Percentiles rank a stretch among this genome's conserved stretches.
phyloP scores from a whole-genome alignment of 2,329 filamentous ascomycete genomes.

The Pseudocercospora musae region DNA sequence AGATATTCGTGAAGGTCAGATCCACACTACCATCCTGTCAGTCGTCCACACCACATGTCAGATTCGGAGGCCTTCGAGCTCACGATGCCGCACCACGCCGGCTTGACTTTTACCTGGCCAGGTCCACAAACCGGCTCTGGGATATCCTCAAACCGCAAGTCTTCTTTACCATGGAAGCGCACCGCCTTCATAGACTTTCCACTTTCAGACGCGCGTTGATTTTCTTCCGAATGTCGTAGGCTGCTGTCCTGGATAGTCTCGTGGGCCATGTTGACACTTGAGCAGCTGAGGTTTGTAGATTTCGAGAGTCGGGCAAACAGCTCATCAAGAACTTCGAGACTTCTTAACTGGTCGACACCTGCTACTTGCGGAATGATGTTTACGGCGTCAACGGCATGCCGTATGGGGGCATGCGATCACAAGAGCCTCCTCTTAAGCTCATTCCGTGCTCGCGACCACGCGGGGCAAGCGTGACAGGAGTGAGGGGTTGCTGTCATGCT shows the following conservation, averaged over 20 bases:
- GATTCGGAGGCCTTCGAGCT: no score
- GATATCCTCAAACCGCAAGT: constrained; percentile 36
- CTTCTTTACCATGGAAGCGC: constrained; percentile 39
- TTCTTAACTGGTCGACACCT: not conserved
- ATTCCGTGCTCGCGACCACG: not conserved
- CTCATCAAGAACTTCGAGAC: not conserved
- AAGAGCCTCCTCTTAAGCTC: not conserved
- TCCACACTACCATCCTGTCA: not conserved
- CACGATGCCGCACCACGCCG: constrained; percentile 36
- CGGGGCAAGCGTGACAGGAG: not conserved
- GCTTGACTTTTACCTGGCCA: constrained; percentile 38
- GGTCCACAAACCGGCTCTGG: constrained; percentile 33
- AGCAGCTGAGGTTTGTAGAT: not conserved
- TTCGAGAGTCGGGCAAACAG: not conserved
- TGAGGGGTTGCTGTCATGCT: not conserved
- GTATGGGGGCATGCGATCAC: not conserved
- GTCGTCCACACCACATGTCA: no score
- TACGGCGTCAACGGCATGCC: not conserved
- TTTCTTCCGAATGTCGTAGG: constrained; percentile 9
- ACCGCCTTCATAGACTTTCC: constrained; percentile 35
- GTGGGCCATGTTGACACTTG: constrained; percentile 5
- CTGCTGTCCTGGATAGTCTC: constrained; percentile 14
- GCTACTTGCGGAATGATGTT: not conserved
- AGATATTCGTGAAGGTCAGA: constrained; percentile 36
- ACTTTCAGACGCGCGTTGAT: constrained; percentile 8